These are phyloP conservation scores for Paradendryphiella salina DNA, from an alignment of 2,329 filamentous ascomycete genomes.

Conservation along the genomic window DNA sequence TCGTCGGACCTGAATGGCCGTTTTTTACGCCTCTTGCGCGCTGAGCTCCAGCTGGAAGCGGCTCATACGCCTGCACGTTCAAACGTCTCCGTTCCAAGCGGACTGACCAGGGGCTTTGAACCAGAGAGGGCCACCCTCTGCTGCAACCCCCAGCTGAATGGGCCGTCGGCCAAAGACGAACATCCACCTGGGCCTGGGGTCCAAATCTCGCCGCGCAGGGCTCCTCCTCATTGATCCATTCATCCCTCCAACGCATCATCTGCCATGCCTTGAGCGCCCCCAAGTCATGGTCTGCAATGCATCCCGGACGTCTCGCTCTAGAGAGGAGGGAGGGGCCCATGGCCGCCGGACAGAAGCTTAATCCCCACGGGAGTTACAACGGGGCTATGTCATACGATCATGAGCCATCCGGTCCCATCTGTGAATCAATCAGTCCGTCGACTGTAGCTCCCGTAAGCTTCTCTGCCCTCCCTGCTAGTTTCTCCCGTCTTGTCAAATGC, in stretches of 20 bases:
- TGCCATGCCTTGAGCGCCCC: background rate
- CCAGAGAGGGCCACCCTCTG: conserved; percentile 15
- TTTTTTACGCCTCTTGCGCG: conserved; percentile 31
- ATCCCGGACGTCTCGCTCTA: conserved; percentile 1
- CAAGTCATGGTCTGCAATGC: background rate
- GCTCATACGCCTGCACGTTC: conserved; percentile 31
- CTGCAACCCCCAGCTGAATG: conserved; percentile 8
- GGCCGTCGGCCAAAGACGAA: conserved; percentile 15
- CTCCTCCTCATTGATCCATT: background rate
- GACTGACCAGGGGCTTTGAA: conserved; percentile 20
- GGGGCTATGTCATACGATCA: conserved; percentile 48
- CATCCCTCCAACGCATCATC: background rate
- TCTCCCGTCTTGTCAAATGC: conserved; percentile 42
- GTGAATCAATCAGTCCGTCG: conserved; percentile 39
- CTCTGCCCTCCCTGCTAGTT: conserved; percentile 43
- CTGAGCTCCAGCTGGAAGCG: conserved; percentile 31
- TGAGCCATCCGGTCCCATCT: conserved; percentile 37
- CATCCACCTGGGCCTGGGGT: conserved; percentile 4
- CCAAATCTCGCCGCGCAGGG: conserved; percentile 16
- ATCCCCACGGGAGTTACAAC: conserved; percentile 45
- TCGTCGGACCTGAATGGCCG: conserved; percentile 32
- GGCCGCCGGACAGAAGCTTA: conserved; percentile 36
- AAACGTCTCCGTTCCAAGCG: conserved; percentile 37
- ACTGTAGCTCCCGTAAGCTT: conserved; percentile 47
- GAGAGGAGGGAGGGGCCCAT: conserved; percentile 31